Evolutionary conservation across 2,329 filamentous ascomycete genomes (phyloP), one percentile per base, ranked within the genome.

Genomic region (Diaporthe ampelina): DNA sequence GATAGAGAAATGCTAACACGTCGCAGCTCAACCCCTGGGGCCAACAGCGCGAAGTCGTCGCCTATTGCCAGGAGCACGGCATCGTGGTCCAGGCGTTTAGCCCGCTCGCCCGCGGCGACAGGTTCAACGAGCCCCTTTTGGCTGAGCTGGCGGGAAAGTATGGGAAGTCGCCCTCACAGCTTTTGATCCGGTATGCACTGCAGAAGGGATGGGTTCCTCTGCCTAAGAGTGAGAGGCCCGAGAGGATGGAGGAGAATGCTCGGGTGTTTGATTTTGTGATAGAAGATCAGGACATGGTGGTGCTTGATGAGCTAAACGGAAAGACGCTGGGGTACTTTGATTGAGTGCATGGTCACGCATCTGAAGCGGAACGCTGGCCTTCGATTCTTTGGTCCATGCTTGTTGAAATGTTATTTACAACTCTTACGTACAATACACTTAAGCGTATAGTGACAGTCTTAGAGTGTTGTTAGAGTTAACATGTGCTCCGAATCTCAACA

Each of bases 191-290:
- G 75, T 95, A 92, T 80, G 89, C 89, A 75, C 81, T 95, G 79
- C 92, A 95, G 79, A 94, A 94, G 83, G 88, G 86, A 13, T 93
- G 91, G 89, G 87, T 92, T 21, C 91, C 92, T 24, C 81, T 94
- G 73, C 91, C 92, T 26, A 94, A 94, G 85, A 93, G 91, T 74
- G 89, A 90, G 70, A 88, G 85, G 3, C 84, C 86, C 0, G 87
- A 86, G 13, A 86, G 91, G 15, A 94, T 94, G 76, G 85, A 82
- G 69, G 85, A 88, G 73, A 94, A 94, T 78, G 86, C 87, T 0
- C 83, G 91, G 72, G 86, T 94, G 0, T 93, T 88, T 80, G 86
- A 86, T 71, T 93, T 94, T 79, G 84, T 87, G 43, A 82, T 94
- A 19, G 84, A 83, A 8, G 79, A 83, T 19, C 86, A 88, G 10